Evolutionary conservation across 2,329 filamentous ascomycete genomes (phyloP), one percentile per base, ranked within the genome.

Genomic region (Zymoseptoria ardabiliae): DNA sequence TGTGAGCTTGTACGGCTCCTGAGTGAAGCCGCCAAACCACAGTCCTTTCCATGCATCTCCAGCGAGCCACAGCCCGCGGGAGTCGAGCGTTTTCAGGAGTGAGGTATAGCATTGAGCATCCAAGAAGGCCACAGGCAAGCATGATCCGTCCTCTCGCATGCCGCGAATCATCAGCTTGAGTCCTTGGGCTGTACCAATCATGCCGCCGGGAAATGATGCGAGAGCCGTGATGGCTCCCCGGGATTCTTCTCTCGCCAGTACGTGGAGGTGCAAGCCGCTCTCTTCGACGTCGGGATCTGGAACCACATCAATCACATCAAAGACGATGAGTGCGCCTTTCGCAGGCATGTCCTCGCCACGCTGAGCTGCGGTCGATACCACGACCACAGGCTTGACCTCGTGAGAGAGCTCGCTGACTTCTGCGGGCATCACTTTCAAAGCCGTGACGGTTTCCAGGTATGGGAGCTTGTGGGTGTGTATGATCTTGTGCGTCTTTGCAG

Each of bases 151-250:
- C 73, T 99, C 94, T 73, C 97, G 97, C 2, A 99, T 81, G 49
- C 94, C 94, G 60, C 94, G 83, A 1, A 99, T 91, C 89, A 99
- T 95, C 73, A 91, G 93, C 75, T 99, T 99, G 70, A 97, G 92
- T 0, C 94, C 94, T 71, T 99, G 94, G 0, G 92, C 91, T 89
- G 89, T 62, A 94, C 86, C 81, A 95, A 85, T 66, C 93, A 91
- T 1, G 89, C 94, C 74, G 22, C 69, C 68, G 94, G 91, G 0
- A 87, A 91, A 50, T 90, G 93, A 57, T 87, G 63, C 10, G 10
- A 99, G 75, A 0, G 90, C 89, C 13, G 93, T 96, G 22, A 99
- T 90, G 3, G 91, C 91, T 9, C 94, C 94, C 54, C 94, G 89
- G 23, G 97, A 91, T 55, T 96, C 90, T 73, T 99, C 94, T 68